Base-by-base conservation (phyloP, 2,329 filamentous ascomycete species). In the Truncatella angustata region DNA sequence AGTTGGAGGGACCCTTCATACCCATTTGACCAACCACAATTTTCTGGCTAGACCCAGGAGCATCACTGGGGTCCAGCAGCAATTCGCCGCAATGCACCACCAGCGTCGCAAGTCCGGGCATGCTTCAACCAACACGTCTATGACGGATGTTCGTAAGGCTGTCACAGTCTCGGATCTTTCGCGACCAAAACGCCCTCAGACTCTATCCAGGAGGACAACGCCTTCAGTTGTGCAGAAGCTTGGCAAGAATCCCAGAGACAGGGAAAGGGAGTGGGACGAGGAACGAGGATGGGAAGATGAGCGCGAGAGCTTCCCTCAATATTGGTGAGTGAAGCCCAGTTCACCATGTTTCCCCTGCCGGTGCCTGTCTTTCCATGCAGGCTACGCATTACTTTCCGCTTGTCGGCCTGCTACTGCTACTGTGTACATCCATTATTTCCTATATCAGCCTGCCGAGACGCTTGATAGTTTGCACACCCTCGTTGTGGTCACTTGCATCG, bases 251-350 rank as follows among this genome's bases (percentile, higher is more conserved):
- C 72, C 76, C 10, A 74, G 74, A 50, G 77, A 81, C 44, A 71
- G 76, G 23, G 78, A 82, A 58, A 72, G 72, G 54, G 75, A 81
- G 55, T 70, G 72, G 63, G 73, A 77, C 53, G 76, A 79, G 32
- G 71, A 74, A 54, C 68, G 67, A 45, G 74, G 73, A 64, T 80
- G 73, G 65, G 77, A 81, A 49, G 77, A 84, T 50, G 81, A 84
- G 61, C 73, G 80, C 51, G 82, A 86, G 62, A 83, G 78, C 66
- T 86, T 86, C 56, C 82, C 82, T 20, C 82, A 85, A 64, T 86
- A 76, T 63, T 86, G 83, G 83, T 86, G 76, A 53, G 81, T 78
- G 44, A 36, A 44, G 26, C 18, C 28, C 26, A 21, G 34, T 10
- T 44, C 51, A 47, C 50, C 24, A 26, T 44, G 56, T 54, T 52